These are phyloP conservation scores for Leishmania aethiopica DNA, from an alignment of 208 protist species.

Conservation along the genomic window DNA sequence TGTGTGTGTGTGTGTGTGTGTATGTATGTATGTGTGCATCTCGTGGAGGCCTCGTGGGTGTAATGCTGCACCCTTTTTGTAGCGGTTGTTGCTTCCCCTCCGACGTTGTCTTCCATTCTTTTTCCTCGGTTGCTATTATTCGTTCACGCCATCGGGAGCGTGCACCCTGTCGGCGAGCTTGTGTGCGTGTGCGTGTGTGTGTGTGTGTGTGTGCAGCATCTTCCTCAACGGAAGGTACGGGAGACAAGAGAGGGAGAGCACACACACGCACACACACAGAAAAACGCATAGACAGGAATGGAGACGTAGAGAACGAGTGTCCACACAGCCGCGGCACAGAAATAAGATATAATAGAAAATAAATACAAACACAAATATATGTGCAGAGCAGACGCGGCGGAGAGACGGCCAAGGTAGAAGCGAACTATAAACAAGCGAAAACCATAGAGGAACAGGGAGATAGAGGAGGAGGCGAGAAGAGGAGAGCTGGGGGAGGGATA, in stretches of 20 bases:
- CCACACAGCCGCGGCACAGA: background rate
- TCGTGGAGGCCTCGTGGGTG: background rate
- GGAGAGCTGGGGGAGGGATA: no score
- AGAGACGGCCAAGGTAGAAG: background rate
- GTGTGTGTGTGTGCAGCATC: background rate
- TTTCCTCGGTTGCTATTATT: background rate
- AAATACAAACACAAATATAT: background rate
- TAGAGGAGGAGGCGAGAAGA: background rate
- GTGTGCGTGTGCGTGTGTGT: background rate
- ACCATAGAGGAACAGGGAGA: background rate
- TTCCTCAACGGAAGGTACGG: background rate
- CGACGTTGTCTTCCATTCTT: background rate
- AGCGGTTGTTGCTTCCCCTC: background rate
- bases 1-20: background rate
- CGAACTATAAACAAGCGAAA: background rate
- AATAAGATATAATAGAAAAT: background rate
- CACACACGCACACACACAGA: background rate
- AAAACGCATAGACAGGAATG: background rate
- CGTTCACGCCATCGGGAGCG: background rate
- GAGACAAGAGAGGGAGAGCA: background rate
- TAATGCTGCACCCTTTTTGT: background rate
- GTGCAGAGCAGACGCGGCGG: slow-evolving; percentile 2
- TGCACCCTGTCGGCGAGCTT: background rate
- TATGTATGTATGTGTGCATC: background rate
- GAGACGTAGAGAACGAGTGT: background rate